Evolutionary conservation across 352 stramenopile species (phyloP), one percentile per base, ranked within the genome.

Genomic region (Phytophthora podocarpi): DNA sequence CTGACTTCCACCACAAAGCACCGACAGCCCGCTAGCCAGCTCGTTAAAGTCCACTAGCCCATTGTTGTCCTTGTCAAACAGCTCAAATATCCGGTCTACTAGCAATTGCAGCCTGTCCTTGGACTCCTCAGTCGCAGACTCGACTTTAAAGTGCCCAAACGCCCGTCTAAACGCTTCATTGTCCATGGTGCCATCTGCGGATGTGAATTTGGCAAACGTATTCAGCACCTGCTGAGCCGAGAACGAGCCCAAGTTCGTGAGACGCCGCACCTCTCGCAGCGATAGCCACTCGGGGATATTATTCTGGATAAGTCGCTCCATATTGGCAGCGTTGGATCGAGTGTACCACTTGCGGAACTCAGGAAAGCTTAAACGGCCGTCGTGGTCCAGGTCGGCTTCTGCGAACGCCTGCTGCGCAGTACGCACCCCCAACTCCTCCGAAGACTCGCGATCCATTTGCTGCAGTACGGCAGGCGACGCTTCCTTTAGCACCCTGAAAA

Each of bases 311-410:
- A 94, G 52, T 7, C 85, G 71, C 49, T 94, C 82, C 11, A 94
- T 89, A 45, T 88, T 89, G 4, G 82, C 85, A 4, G 78, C 83
- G 58, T 67, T 93, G 15, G 80, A 90, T 31, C 71, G 71, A 18
- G 77, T 82, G 51, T 94, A 97, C 89, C 89, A 97, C 20, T 83
- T 70, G 13, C 82, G 78, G 41, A 96, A 97, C 36, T 95, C 85
- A 0, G 58, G 48, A 45, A 93, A 93, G 16, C 76, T 92, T 28
- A 96, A 69, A 1, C 81, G 78, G 8, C 76, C 75, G 46, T 96
- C 84, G 11, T 76, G 64, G 40, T 93, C 78, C 0, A 87, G 35
- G 31, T 93, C 87, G 4, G 84, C 85, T 57, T 94, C 82, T 8
- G 51, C 43, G 46, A 97, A 97, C 24, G 86, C 85, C 40, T 95